Conservation (phyloP, 768 basidiomycete species). For the Cystobasidium onofrii region DNA sequence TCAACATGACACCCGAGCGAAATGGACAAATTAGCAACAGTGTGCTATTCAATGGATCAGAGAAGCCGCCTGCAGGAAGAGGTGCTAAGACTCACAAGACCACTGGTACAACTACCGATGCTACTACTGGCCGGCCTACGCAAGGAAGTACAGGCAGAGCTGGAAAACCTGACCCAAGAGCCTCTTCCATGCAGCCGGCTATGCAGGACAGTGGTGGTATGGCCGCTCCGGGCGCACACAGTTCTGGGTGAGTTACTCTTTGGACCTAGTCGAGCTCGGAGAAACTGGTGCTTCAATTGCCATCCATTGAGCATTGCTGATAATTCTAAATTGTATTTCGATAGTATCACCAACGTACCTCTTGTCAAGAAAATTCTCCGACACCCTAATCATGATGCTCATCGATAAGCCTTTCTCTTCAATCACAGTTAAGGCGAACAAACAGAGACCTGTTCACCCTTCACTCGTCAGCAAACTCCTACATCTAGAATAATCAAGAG, state of each 20-base stretch:
- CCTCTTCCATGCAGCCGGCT: not conserved
- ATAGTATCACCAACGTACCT: not conserved
- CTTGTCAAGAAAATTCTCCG: not conserved
- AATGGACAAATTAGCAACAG: not conserved
- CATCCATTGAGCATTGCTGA: not conserved
- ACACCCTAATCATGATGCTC: not conserved
- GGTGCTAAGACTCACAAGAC: not conserved
- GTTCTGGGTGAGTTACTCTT: not conserved
- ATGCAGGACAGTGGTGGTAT: conserved; percentile 17
- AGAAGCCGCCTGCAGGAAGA: not conserved
- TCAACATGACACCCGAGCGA: not conserved
- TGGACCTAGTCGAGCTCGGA: not conserved
- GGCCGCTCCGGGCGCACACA: conserved; percentile 11
- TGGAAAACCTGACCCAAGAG: not conserved
- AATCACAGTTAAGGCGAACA: too few relatives aligned
- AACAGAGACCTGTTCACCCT: too few relatives aligned
- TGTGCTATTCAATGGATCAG: not conserved
- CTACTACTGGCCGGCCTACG: not conserved
- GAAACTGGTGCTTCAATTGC: too few relatives aligned
- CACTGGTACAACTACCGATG: not conserved
- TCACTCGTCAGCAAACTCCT: too few relatives aligned
- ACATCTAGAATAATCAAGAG: too few relatives aligned
- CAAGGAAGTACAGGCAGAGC: not conserved
- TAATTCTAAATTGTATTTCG: too few relatives aligned
- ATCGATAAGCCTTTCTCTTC: not conserved